These are phyloP conservation scores for Hypoxylon trugodes DNA, from an alignment of 495 filamentous ascomycete species.

Conservation along the genomic window DNA sequence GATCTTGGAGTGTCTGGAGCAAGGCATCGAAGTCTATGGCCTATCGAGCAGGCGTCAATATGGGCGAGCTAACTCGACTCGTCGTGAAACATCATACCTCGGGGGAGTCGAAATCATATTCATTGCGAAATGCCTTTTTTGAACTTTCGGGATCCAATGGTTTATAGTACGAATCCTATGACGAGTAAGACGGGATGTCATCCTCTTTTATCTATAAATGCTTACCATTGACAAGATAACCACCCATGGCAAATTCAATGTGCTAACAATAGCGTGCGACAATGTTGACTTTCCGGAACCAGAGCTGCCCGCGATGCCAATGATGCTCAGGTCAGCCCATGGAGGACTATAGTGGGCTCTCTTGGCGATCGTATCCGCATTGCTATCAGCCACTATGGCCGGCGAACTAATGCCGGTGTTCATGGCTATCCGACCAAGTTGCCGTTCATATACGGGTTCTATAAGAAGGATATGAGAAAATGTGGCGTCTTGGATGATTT, in stretches of 20 bases:
- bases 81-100: slow-evolving; percentile 54
- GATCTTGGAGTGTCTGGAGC: slow-evolving; percentile 78
- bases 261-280: slow-evolving; percentile 87
- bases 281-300: slow-evolving; percentile 98
- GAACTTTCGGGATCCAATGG: slow-evolving; percentile 77
- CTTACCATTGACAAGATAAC: slow-evolving; percentile 94
- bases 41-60: slow-evolving; percentile 40
- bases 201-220: slow-evolving; percentile 2
- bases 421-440: slow-evolving; percentile 26
- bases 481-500: neutral
- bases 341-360: slow-evolving; percentile 85
- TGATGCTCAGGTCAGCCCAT: slow-evolving; percentile 93
- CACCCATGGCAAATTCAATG: slow-evolving; percentile 94
- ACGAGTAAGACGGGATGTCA: slow-evolving; percentile 26
- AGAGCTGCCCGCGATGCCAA: slow-evolving; percentile 93
- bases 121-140: slow-evolving; percentile 79
- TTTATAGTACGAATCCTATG: slow-evolving; percentile 96
- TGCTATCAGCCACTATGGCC: slow-evolving; percentile 38
- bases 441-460: slow-evolving; percentile 16
- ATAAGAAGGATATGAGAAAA: slow-evolving; percentile 14
- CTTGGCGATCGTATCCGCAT: slow-evolving; percentile 50
- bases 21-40: slow-evolving; percentile 95
- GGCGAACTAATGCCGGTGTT: slow-evolving; percentile 36
- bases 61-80: neutral
- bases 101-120: slow-evolving; percentile 96